Conservation (phyloP, 352 stramenopile genomes). For the Blastocystis sp. region DNA sequence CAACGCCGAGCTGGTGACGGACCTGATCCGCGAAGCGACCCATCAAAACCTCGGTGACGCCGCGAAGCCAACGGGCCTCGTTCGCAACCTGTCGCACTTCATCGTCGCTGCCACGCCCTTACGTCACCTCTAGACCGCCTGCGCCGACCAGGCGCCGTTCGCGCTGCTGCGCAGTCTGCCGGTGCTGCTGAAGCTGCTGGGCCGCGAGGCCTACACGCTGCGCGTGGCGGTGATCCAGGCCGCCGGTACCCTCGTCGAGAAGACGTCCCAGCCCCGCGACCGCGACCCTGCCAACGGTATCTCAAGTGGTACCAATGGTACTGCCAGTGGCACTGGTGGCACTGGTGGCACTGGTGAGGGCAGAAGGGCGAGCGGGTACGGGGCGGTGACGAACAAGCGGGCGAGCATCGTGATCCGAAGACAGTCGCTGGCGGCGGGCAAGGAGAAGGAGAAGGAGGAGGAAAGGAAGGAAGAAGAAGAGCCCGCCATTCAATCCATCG, state of each 20-base stretch:
- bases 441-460: slow-evolving; percentile 13
- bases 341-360: no score
- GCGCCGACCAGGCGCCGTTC: slow-evolving; percentile 46
- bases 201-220: slow-evolving; percentile 31
- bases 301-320: no score
- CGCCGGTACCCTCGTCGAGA: background rate
- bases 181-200: slow-evolving; percentile 6
- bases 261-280: background rate
- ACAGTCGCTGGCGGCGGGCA: slow-evolving; percentile 21
- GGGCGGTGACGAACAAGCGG: slow-evolving; percentile 18
- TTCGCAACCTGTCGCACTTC: slow-evolving; percentile 46
- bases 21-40: slow-evolving; percentile 19
- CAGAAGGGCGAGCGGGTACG: background rate
- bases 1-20: slow-evolving; percentile 34
- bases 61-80: background rate
- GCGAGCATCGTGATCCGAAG: slow-evolving; percentile 47
- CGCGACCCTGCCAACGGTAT: background rate
- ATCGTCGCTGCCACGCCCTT: background rate
- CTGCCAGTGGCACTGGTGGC: no score
- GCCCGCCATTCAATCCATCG: background rate
- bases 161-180: slow-evolving; percentile 34
- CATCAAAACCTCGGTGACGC: slow-evolving; percentile 19
- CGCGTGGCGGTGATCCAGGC: slow-evolving; percentile 23
- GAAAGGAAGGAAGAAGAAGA: slow-evolving; percentile 26
- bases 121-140: slow-evolving; percentile 9